Conservation (phyloP, 305 asterid genomes). For the Plantago coronopus region DNA sequence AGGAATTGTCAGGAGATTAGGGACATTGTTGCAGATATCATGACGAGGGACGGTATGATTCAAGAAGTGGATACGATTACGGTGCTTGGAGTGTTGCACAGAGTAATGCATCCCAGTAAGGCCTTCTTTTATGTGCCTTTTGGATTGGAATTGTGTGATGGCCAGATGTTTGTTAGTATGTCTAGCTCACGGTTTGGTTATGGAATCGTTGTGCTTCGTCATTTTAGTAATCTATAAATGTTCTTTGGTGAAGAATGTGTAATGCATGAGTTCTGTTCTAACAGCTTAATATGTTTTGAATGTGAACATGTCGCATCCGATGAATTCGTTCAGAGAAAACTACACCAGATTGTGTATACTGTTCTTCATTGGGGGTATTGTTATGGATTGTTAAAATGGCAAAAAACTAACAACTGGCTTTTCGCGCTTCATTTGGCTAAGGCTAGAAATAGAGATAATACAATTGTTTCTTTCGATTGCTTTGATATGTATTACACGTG, state of each 20-base stretch:
- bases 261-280: no score
- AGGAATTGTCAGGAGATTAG: slow-evolving; percentile 32
- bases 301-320: no score
- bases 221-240: no score
- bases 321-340: no score
- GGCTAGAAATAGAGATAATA: neutral
- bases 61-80: slow-evolving; percentile 53
- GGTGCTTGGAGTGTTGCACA: slow-evolving; percentile 63
- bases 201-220: no score
- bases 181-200: neutral
- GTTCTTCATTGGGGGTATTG: no score
- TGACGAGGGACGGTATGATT: slow-evolving; percentile 41
- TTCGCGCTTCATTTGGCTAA: no score
- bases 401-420: no score
- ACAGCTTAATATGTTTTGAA: no score
- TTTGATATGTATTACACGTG: neutral
- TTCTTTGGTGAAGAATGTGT: no score
- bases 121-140: neutral
- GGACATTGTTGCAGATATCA: slow-evolving; percentile 32
- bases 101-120: slow-evolving; percentile 62
- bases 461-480: neutral
- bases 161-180: neutral
- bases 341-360: no score
- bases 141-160: neutral
- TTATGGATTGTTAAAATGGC: no score